These are phyloP conservation scores for Annulohypoxylon moriforme DNA, from an alignment of 495 filamentous ascomycete species.

Conservation along the genomic window DNA sequence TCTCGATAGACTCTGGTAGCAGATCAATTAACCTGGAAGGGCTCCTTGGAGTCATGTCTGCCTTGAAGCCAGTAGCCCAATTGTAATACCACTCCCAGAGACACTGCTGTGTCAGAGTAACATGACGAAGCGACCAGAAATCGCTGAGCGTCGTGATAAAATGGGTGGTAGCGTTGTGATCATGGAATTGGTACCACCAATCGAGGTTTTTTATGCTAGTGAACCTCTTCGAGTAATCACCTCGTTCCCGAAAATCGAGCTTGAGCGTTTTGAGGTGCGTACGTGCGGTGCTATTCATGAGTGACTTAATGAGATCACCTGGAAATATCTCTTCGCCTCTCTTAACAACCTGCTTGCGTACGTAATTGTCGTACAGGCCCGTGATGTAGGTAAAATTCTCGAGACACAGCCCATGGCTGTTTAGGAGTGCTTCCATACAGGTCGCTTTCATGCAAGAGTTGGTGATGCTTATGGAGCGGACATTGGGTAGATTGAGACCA, in stretches of 20 bases:
- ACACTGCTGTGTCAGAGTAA: constrained; percentile 20
- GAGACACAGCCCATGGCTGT: neutral
- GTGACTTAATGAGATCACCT: neutral
- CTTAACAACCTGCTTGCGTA: neutral
- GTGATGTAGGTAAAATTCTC: constrained; percentile 3
- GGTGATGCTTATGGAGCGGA: neutral
- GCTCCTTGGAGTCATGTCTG: neutral
- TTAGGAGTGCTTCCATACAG: neutral
- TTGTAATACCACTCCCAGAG: constrained; percentile 3
- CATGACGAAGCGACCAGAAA: neutral
- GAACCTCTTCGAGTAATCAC: neutral
- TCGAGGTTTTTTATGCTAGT: neutral
- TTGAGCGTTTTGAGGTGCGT: neutral
- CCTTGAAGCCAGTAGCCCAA: neutral
- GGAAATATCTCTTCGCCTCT: neutral
- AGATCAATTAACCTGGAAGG: neutral
- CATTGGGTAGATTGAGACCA: neutral
- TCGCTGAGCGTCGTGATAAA: neutral
- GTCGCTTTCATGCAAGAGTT: neutral
- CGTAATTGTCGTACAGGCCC: neutral
- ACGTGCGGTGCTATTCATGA: neutral
- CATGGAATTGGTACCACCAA: neutral
- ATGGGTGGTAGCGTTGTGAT: neutral
- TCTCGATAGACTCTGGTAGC: constrained; percentile 1
- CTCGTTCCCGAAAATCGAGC: constrained; percentile 8